Conservation (phyloP, 257 asterid species). For the Plantago elongata region DNA sequence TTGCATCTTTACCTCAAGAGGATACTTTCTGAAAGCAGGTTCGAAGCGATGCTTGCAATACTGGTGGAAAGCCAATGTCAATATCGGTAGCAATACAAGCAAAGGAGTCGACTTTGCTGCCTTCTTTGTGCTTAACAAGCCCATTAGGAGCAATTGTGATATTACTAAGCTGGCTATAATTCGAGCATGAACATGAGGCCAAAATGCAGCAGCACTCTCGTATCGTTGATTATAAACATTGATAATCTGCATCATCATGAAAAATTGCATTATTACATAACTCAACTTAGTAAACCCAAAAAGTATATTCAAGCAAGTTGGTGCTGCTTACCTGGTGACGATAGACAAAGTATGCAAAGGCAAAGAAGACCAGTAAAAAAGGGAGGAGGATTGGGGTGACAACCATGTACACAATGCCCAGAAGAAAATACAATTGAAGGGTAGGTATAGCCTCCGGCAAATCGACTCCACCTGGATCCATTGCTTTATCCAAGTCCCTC, state of each 20-base stretch:
- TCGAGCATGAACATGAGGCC: constrained; percentile 88
- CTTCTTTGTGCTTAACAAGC: constrained; percentile 82
- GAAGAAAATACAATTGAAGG: constrained; percentile 77
- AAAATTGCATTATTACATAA: background rate
- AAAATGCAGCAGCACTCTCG: constrained; percentile 87
- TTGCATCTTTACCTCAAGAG: constrained; percentile 66
- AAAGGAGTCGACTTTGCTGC: constrained; percentile 81
- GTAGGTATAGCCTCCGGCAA: constrained; percentile 83
- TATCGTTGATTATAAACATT: constrained; percentile 81
- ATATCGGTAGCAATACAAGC: constrained; percentile 56
- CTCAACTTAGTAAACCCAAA: background rate
- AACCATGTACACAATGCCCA: constrained; percentile 76
- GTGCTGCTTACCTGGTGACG: constrained; percentile 82
- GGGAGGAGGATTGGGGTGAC: constrained; percentile 97
- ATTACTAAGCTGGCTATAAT: constrained; percentile 70
- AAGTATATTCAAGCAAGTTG: background rate
- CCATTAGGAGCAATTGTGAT: constrained; percentile 79
- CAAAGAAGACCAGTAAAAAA: constrained; percentile 77
- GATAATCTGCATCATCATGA: constrained; percentile 46
- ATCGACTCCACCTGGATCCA: constrained; percentile 70
- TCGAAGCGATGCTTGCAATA: constrained; percentile 90
- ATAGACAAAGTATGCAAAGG: constrained; percentile 84
- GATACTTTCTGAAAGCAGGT: constrained; percentile 84
- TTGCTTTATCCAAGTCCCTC: constrained; percentile 76
- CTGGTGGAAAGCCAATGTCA: constrained; percentile 68